Evolutionary conservation across 306 rosid species (phyloP), one percentile per base, ranked within the genome.

Genomic region (Betula pendula): DNA sequence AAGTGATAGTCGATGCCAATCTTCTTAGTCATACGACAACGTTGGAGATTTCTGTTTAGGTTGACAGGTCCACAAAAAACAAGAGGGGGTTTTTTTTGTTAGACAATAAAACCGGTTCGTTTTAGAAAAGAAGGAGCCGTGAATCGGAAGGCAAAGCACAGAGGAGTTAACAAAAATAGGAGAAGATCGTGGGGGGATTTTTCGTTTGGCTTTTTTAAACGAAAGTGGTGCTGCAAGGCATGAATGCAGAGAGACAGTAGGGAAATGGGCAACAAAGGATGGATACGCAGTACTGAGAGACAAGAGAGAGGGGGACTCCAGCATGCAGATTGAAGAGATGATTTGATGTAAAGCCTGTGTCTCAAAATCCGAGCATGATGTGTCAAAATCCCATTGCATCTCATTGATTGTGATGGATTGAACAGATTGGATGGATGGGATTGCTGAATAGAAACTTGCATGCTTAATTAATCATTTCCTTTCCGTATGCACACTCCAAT

Each of bases 311-410:
- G 65, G 82, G 75, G 75, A 68, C 79, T 74, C 67, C 59, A 80
- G 85, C 89, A 81, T 87, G 87, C 90, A 87, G 84, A 83, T 89
- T 80, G 89, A 87, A 76, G 87, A 78, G 85, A 70, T 81, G 84
- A 84, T 85, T 85, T 85, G 93, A 87, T 89, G 79, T 84, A 82
- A 87, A 84, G 89, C 85, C 86, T 83, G 79, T 67, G 82, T 84
- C 93, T 88, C 87, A 89, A 88, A 91, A 84, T 88, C 79, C 84
- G 93, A 89, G 98, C 96, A 83, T 86, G 95, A 87, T 88, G 90
- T 87, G 97, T 91, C 97, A 91, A 88, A 89, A 80, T 89, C 85
- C 71, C 75, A 87, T 89, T 87, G 85, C 84, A 88, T 86, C 76
- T 49, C 73, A 35, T 59, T 82, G 93, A 87, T 83, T 0, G 79